Conservation (phyloP, 2,329 filamentous ascomycete species). For the Tympanopsis confertula region DNA sequence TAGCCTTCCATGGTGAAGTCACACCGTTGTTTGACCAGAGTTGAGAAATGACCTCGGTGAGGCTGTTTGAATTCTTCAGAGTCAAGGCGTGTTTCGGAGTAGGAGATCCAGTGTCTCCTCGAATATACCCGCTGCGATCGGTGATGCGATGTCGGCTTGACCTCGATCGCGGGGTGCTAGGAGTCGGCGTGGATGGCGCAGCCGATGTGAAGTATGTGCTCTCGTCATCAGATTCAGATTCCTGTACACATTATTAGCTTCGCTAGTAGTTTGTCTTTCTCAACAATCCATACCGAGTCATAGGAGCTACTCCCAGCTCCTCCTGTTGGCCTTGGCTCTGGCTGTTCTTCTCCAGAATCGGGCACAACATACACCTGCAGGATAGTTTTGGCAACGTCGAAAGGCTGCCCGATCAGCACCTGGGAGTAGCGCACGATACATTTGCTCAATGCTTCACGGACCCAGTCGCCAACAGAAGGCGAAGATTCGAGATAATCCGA, state of each 20-base stretch:
- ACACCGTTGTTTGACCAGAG: neutral
- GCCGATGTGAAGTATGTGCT: constrained; percentile 1
- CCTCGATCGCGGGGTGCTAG: neutral
- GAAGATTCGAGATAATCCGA: constrained; percentile 41
- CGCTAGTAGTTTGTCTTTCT: constrained; percentile 2
- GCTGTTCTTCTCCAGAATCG: constrained; percentile 2
- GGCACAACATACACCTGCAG: constrained; percentile 27
- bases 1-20: constrained; percentile 14
- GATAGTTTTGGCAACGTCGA: constrained; percentile 60
- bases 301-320: neutral
- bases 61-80: neutral
- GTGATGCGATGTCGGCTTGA: neutral
- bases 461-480: constrained; percentile 40
- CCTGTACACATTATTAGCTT: neutral
- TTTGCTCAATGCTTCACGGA: constrained; percentile 45
- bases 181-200: neutral
- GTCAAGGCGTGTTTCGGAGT: neutral
- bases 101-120: neutral
- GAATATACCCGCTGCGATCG: neutral
- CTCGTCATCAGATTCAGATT: neutral
- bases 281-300: neutral
- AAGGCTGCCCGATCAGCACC: constrained; percentile 53
- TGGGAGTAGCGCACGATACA: constrained; percentile 53
- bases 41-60: neutral
- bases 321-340: neutral